A percentile compares a stretch with the other conserved stretches of the same genome.
Conservation (phyloP, 768 basidiomycete species). For the Boletus edulis region DNA sequence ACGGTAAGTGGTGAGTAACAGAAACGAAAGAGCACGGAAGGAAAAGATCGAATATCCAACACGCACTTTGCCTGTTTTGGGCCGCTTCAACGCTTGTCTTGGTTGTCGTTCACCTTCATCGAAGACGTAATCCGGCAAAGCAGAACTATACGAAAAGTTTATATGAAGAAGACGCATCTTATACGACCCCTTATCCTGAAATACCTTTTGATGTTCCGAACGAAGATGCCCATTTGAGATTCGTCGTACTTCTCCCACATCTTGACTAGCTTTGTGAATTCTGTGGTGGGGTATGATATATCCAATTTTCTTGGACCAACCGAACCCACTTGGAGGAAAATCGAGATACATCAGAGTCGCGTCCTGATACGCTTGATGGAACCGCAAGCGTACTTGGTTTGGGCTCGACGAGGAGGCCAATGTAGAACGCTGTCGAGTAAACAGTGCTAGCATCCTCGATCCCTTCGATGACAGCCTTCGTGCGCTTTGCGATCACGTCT, state of each 20-base stretch:
- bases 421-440: constrained; percentile 96
- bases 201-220: constrained; percentile 91
- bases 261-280: constrained; percentile 93
- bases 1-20: constrained; percentile 28
- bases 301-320: constrained; percentile 83
- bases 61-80: constrained; percentile 60
- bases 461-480: constrained; percentile 73
- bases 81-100: constrained; percentile 68
- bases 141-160: constrained; percentile 46
- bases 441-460: constrained; percentile 78
- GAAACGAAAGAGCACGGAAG: constrained; percentile 10
- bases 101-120: constrained; percentile 79
- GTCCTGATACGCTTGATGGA: constrained; percentile 10
- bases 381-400: constrained; percentile 68
- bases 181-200: constrained; percentile 11
- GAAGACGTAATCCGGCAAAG: constrained; percentile 79
- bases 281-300: constrained; percentile 94
- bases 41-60: constrained; percentile 12
- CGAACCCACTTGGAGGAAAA: constrained; percentile 56
- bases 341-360: constrained; percentile 16
- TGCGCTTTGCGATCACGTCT: constrained; percentile 66
- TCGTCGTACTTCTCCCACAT: constrained; percentile 95
- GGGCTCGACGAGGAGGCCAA: constrained; percentile 89
- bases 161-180: constrained; percentile 19
- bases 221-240: constrained; percentile 88